Base-by-base conservation (phyloP, 495 filamentous ascomycete genomes). In the Lepraria neglecta region DNA sequence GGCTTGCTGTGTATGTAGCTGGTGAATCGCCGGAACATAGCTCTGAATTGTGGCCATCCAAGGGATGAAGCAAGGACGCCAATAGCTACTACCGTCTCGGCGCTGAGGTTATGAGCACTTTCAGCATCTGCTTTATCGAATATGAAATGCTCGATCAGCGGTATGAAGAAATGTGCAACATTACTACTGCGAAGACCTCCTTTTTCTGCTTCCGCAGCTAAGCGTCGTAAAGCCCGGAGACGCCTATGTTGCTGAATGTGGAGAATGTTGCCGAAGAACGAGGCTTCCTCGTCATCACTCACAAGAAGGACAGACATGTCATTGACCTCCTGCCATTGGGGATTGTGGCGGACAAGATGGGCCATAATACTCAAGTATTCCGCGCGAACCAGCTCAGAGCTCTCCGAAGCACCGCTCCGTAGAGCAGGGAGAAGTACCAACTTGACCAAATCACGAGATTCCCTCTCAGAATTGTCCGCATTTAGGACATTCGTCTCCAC, bases 161-260 rank as follows among this genome's bases (percentile, higher is more conserved):
- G 95, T 31, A 97, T 79, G 69, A 97, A 90, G 70, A 96, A 87
- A 45, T 92, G 85, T 66, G 85, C 84, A 64, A 96, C 79, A 66
- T 95, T 92, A 46, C 82, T 81, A 66, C 88, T 87, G 50, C 78
- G 79, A 28, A 97, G 72, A 43, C 80, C 73, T 21, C 82, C 80
- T 56, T 81, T 80, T 4, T 76, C 69, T 40, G 87, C 87, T 57
- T 85, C 84, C 12, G 73, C 73, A 51, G 88, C 85, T 21, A 98
- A 74, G 50, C 89, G 77, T 47, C 88, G 87, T 27, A 97, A 73
- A 11, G 95, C 94, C 60, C 90, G 83, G 30, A 94, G 80, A 64
- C 95, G 89, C 65, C 91, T 85, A 59, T 94, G 87, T 48, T 92
- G 86, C 62, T 96, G 95, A 51, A 95, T 92, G 61, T 95, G 90